Evolutionary conservation across 2,329 filamentous ascomycete genomes (phyloP).

Genomic region (Tolypocladium album): DNA sequence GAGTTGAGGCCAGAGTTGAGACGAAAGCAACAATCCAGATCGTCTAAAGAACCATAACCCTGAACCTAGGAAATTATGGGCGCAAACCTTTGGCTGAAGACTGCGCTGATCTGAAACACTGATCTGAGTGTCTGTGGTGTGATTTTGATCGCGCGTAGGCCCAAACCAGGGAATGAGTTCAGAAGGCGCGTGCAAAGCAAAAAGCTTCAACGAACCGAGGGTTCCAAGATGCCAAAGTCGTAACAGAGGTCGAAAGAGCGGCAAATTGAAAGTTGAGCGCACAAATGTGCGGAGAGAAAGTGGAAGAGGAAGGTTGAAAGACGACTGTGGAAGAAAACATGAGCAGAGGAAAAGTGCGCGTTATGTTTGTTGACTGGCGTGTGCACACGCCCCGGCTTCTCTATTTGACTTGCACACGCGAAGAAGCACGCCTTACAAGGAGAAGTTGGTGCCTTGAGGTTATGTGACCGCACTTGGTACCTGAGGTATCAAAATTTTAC

Average conservation of each 20-base stretch:
- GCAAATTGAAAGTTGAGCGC: background rate
- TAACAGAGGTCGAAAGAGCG: background rate
- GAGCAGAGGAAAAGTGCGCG: background rate
- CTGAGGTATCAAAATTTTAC: background rate
- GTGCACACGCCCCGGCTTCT: background rate
- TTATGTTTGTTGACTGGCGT: background rate
- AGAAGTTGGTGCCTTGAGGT: background rate
- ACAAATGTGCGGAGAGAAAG: background rate
- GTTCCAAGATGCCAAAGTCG: background rate
- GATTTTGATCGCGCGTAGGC: background rate
- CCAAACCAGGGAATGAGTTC: background rate
- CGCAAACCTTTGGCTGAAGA: background rate
- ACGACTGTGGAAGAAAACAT: background rate
- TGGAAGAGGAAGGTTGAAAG: background rate
- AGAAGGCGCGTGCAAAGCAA: background rate
- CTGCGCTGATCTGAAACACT: background rate
- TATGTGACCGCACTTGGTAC: background rate
- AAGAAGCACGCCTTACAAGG: background rate
- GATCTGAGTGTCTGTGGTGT: background rate
- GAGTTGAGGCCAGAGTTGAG: background rate
- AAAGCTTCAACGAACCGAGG: no score
- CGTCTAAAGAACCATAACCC: background rate
- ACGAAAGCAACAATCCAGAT: background rate
- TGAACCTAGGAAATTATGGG: background rate
- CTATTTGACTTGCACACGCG: background rate